These are phyloP conservation scores for Pouteria campechiana DNA, from an alignment of 179 eudicot species.

Conservation along the genomic window DNA sequence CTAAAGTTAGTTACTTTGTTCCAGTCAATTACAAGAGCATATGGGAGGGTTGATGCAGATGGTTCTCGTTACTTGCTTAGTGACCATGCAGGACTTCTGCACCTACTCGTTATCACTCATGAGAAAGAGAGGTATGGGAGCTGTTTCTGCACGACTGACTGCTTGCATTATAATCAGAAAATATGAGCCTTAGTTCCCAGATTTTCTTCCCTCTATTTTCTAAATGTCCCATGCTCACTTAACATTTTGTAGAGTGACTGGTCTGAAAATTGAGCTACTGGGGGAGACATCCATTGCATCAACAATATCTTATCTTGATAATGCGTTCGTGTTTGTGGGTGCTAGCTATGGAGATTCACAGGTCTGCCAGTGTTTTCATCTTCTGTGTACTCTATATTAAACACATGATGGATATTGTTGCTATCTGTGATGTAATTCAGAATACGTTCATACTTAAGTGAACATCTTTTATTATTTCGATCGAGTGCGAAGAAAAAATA, in stretches of 20 bases:
- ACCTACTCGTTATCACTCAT: constrained; percentile 93
- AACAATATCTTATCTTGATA: constrained; percentile 91
- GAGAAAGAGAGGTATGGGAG: constrained; percentile 84
- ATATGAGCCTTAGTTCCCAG: background rate
- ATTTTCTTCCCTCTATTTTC: background rate
- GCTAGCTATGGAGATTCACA: constrained; percentile 99
- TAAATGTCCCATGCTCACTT: too few species aligned
- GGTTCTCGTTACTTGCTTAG: constrained; percentile 93
- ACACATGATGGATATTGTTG: too few species aligned
- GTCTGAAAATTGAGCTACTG: constrained; percentile 92
- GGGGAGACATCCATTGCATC: constrained; percentile 96
- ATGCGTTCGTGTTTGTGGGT: constrained; percentile 82
- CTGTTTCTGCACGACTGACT: background rate
- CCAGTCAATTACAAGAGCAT: constrained; percentile 86
- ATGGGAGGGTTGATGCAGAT: constrained; percentile 97
- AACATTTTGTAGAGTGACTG: constrained; percentile 61
- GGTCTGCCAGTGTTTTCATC: too few species aligned
- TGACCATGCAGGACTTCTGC: constrained; percentile 91
- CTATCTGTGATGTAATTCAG: too few species aligned
- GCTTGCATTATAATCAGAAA: background rate
- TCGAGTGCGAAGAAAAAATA: too few species aligned
- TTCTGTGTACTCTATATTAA: too few species aligned
- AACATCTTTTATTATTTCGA: too few species aligned
- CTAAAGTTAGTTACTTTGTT: constrained; percentile 1
- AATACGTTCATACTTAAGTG: too few species aligned